These are phyloP conservation scores for Blastocystis hominis DNA, from an alignment of 352 stramenopile species.

Conservation along the genomic window DNA sequence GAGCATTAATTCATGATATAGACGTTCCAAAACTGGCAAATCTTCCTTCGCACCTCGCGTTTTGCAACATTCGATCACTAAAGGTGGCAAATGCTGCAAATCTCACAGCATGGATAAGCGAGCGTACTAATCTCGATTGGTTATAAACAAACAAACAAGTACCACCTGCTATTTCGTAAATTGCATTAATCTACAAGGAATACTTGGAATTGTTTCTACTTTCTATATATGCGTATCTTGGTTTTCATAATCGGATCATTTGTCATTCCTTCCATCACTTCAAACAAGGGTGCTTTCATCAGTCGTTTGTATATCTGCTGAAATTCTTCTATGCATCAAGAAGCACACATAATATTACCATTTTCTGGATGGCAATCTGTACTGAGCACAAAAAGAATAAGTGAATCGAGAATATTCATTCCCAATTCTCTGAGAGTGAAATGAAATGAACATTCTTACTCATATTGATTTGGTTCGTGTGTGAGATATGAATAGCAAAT, in stretches of 20 bases:
- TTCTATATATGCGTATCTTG: constrained; percentile 20
- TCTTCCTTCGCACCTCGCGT: not conserved
- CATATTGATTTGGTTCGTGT: not conserved
- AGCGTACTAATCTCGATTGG: not conserved
- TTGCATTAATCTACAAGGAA: constrained; percentile 13
- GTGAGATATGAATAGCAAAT: constrained; percentile 33
- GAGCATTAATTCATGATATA: not conserved
- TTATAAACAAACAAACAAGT: too few species aligned
- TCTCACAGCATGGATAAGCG: not conserved
- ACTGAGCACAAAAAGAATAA: constrained; percentile 12
- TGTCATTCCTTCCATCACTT: not conserved
- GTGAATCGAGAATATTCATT: constrained; percentile 13
- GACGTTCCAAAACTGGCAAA: not conserved
- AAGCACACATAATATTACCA: not conserved
- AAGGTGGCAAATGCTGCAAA: not conserved
- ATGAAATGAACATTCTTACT: not conserved
- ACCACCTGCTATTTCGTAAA: not conserved
- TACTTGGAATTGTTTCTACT: not conserved
- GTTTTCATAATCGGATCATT: not conserved
- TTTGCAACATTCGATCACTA: not conserved
- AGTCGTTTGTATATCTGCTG: not conserved
- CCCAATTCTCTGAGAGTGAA: not conserved
- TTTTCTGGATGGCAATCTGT: constrained; percentile 17
- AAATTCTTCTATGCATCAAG: not conserved
- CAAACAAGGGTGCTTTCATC: not conserved